These are phyloP conservation scores for Calonectria pauciramosa DNA, from an alignment of 2,329 filamentous ascomycete genomes.

Conservation along the genomic window DNA sequence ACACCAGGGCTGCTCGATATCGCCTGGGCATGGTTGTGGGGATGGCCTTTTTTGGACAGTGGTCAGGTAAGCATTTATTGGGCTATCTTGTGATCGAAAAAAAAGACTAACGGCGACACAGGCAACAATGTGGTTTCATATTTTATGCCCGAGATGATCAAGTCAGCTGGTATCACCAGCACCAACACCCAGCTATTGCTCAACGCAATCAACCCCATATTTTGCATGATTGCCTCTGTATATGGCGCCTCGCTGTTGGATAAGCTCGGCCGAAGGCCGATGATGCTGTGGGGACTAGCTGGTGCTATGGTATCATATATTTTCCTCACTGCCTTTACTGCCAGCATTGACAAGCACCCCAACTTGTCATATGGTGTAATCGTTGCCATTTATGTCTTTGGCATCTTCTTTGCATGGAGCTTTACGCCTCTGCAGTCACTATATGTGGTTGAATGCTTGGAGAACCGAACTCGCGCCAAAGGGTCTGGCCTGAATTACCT, in stretches of 20 bases:
- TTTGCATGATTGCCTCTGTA: constrained; percentile 56
- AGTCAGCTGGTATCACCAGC: constrained; percentile 54
- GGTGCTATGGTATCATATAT: constrained; percentile 48
- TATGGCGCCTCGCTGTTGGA: constrained; percentile 56
- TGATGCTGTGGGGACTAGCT: constrained; percentile 54
- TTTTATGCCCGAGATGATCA: constrained; percentile 54
- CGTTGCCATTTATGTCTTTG: constrained; percentile 63
- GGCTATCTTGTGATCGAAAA: too few species aligned
- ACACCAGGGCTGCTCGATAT: constrained; percentile 62
- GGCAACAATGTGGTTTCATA: too few species aligned
- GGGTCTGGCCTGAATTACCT: constrained; percentile 55
- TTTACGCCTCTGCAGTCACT: constrained; percentile 60
- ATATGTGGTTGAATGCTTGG: constrained; percentile 49
- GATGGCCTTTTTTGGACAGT: constrained; percentile 67
- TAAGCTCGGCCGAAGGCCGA: constrained; percentile 54
- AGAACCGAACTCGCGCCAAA: constrained; percentile 49
- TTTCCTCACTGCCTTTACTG: constrained; percentile 51
- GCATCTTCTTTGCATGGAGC: constrained; percentile 63
- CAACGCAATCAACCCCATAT: constrained; percentile 59
- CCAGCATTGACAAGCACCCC: constrained; percentile 47
- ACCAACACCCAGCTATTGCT: constrained; percentile 56
- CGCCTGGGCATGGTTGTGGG: constrained; percentile 64
- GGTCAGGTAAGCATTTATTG: constrained; percentile 58
- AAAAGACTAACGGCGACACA: too few species aligned
- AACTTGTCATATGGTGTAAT: constrained; percentile 56